Conservation (phyloP, 306 rosid species). For the Rosa lucieae region DNA sequence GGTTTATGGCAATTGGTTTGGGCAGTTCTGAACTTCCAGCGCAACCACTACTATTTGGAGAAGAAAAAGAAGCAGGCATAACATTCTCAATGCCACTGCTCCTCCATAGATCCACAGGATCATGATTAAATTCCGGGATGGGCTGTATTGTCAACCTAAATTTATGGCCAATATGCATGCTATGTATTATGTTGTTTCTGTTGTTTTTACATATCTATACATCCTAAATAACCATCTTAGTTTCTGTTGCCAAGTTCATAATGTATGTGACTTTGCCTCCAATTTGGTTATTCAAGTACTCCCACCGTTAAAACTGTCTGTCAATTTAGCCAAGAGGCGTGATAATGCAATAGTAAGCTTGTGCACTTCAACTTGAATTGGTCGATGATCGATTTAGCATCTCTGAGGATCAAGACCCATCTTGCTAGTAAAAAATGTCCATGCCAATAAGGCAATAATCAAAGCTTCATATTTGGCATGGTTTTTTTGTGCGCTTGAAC, state of each 20-base stretch:
- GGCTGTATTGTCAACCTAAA: background rate
- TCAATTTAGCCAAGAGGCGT: background rate
- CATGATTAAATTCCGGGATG: background rate
- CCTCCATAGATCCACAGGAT: background rate
- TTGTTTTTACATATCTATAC: no score
- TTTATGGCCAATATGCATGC: background rate
- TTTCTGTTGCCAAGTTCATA: background rate
- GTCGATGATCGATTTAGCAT: no score
- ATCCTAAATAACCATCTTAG: no score
- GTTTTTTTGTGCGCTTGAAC: no score
- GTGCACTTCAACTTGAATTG: no score
- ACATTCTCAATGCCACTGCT: background rate
- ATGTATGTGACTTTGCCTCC: background rate
- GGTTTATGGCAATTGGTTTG: constrained; percentile 65
- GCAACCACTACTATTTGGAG: constrained; percentile 55
- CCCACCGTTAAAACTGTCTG: background rate
- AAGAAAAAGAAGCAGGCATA: constrained; percentile 48
- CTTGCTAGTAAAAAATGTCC: no score
- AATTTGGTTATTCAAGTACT: background rate
- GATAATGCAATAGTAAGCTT: background rate
- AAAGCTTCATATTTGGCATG: no score
- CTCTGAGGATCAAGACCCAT: background rate
- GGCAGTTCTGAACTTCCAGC: constrained; percentile 67
- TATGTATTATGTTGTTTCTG: background rate
- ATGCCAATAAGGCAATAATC: no score